Conservation (phyloP, 2,329 filamentous ascomycete species). For the Seiridium unicorne region DNA sequence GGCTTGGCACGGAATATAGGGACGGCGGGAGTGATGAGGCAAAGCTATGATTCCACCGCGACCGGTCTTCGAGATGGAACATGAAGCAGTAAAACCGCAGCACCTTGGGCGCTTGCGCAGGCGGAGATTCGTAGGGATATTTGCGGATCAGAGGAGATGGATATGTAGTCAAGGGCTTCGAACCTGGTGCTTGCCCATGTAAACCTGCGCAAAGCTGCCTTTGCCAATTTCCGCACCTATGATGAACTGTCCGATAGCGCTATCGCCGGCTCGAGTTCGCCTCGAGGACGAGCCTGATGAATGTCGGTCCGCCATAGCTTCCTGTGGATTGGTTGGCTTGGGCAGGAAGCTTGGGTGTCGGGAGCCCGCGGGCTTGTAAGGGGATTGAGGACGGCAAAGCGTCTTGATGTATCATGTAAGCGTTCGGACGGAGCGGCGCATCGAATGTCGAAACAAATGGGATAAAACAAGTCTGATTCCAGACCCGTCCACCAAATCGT, state of each 20-base stretch:
- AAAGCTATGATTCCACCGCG: not conserved
- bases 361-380: slow-evolving; percentile 31
- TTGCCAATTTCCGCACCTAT: slow-evolving; percentile 90
- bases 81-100: not conserved
- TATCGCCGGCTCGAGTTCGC: slow-evolving; percentile 35
- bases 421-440: slow-evolving; percentile 14
- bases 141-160: not conserved
- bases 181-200: slow-evolving; percentile 82
- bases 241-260: slow-evolving; percentile 70
- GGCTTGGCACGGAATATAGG: not conserved
- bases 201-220: slow-evolving; percentile 96
- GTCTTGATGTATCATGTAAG: slow-evolving; percentile 27
- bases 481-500: slow-evolving; percentile 5
- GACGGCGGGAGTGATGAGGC: slow-evolving; percentile 1
- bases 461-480: not conserved
- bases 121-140: too few species aligned
- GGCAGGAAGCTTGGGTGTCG: slow-evolving; percentile 28
- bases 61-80: not conserved
- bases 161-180: slow-evolving; percentile 27
- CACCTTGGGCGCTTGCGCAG: not conserved
- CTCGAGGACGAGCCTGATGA: slow-evolving; percentile 28
- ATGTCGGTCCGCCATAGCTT: slow-evolving; percentile 29
- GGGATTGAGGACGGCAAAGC: slow-evolving; percentile 21
- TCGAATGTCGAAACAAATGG: not conserved
- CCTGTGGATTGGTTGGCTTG: slow-evolving; percentile 27